Percentiles rank a stretch among this genome's conserved stretches.
These are phyloP conservation scores for Juglanconis sp. DNA, from an alignment of 2,329 filamentous ascomycete genomes.

Conservation along the genomic window DNA sequence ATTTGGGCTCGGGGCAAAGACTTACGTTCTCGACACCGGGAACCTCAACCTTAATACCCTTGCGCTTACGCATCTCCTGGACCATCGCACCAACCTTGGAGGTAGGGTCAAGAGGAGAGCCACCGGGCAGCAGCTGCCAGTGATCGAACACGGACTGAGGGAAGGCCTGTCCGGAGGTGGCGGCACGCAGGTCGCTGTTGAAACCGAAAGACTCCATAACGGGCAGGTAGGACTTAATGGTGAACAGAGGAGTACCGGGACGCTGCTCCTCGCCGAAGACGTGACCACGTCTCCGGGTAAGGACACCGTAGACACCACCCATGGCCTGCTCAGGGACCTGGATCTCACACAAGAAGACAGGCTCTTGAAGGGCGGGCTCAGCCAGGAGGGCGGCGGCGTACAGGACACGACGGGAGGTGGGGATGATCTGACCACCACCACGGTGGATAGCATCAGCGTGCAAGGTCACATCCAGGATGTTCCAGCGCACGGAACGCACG, in stretches of 20 bases:
- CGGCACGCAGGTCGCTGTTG: slow-evolving; percentile 91
- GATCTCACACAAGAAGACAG: slow-evolving; percentile 98
- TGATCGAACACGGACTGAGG: slow-evolving; percentile 98
- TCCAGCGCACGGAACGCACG: slow-evolving; percentile 95
- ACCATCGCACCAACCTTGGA: slow-evolving; percentile 83
- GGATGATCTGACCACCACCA: slow-evolving; percentile 98
- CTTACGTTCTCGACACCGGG: slow-evolving; percentile 94
- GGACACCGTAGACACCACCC: slow-evolving; percentile 99
- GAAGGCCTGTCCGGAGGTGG: slow-evolving; percentile 97
- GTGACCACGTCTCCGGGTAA: slow-evolving; percentile 96
- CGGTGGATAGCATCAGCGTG: slow-evolving; percentile 99
- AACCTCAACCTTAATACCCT: slow-evolving; percentile 97
- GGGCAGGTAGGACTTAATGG: slow-evolving; percentile 58
- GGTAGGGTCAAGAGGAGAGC: slow-evolving; percentile 79
- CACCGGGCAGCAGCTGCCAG: slow-evolving; percentile 95
- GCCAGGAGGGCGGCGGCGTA: slow-evolving; percentile 91
- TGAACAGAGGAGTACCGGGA: slow-evolving; percentile 98
- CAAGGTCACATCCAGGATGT: slow-evolving; percentile 98
- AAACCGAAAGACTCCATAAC: slow-evolving; percentile 64
- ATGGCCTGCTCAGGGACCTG: slow-evolving; percentile 97
- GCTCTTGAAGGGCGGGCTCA: slow-evolving; percentile 88
- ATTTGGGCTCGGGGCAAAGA: slow-evolving; percentile 27
- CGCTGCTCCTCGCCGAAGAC: slow-evolving; percentile 99
- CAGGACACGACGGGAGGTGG: slow-evolving; percentile 94
- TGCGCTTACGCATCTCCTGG: slow-evolving; percentile 91